Base-by-base conservation (phyloP, 2,329 filamentous ascomycete genomes). In the Alternaria alternata region DNA sequence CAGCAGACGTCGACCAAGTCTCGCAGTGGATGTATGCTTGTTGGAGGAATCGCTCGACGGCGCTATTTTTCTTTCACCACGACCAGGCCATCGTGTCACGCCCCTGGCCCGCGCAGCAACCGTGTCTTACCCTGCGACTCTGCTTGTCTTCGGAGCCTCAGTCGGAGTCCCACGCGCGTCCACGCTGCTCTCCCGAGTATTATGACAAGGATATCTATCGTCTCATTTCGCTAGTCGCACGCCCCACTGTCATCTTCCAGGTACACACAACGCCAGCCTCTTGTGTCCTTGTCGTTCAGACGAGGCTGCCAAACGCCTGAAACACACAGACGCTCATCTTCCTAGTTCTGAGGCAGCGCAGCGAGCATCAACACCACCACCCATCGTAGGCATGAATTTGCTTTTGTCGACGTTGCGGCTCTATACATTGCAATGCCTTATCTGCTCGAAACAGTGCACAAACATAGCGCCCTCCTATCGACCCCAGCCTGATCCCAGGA, bases 191-290 rank as follows among this genome's bases (percentile, higher is more conserved):
- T 51, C 30, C 59, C 54, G 53, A 30, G 30, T 30, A 20, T n/a
- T 24, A 14, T n/a, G 41, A 51, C 57, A 49, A 43, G 57, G 43
- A 47, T 53, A 20, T 30, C 30, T 34, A 54, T 51, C 48, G 47
- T 59, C 59, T 62, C 59, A 62, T 62, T 46, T 62, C 59, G 51
- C 46, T 55, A 55, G 20, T 7, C 24, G 55, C 59, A 54, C 49
- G 55, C 24, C 54, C 44, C 38, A 38, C 26, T 22, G 14, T 30
- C 42, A 60, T 48, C 41, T 43, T 34, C 46, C 47, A 57, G 46
- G 53, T 51, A 54, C 56, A 20, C 16, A 30, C 24, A 41, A 26
- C 16, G 22, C 41, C 24, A 24, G 22, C 39, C 28, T 18, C 11
- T 32, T 18, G 41, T 30, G 24, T 32, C 54, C 53, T 30, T 44